Evolutionary conservation across 257 asterid species (phyloP).

Genomic region (Buddleja alternifolia): DNA sequence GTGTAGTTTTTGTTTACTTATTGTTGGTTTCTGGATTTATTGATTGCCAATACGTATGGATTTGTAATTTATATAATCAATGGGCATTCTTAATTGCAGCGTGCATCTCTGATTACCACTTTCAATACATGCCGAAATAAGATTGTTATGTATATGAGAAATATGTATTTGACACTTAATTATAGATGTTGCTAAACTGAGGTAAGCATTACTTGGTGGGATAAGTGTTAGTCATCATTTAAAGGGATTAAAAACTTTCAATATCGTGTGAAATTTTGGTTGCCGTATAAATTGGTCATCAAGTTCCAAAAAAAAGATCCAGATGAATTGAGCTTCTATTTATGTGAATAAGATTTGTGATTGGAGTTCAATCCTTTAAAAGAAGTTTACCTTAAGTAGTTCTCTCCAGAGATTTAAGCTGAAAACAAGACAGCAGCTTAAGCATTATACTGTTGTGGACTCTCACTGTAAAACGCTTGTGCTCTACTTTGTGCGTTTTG

Average conservation of each 20-base stretch:
- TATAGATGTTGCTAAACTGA: constrained; percentile 4
- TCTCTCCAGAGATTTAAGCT: too few species aligned
- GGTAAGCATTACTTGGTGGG: neutral
- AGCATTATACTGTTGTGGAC: neutral
- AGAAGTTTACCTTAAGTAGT: neutral
- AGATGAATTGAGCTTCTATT: neutral
- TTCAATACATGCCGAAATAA: neutral
- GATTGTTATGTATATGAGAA: neutral
- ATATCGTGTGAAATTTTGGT: constrained; percentile 4
- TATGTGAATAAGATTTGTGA: neutral
- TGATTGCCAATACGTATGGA: neutral
- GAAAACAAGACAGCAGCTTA: too few species aligned
- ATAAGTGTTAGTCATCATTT: neutral
- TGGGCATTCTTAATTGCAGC: too few species aligned
- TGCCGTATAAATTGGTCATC: neutral
- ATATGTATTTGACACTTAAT: neutral
- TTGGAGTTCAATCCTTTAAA: neutral
- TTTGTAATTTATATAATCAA: neutral
- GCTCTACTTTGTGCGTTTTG: constrained; percentile 5
- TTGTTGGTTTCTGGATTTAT: neutral
- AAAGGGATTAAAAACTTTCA: neutral
- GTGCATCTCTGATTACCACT: neutral
- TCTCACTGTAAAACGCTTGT: neutral
- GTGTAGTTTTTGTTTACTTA: neutral
- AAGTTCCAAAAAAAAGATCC: constrained; percentile 2